These are phyloP conservation scores for Zoysia pacifica DNA, from an alignment of 176 grass and related monocot species.

Conservation along the genomic window DNA sequence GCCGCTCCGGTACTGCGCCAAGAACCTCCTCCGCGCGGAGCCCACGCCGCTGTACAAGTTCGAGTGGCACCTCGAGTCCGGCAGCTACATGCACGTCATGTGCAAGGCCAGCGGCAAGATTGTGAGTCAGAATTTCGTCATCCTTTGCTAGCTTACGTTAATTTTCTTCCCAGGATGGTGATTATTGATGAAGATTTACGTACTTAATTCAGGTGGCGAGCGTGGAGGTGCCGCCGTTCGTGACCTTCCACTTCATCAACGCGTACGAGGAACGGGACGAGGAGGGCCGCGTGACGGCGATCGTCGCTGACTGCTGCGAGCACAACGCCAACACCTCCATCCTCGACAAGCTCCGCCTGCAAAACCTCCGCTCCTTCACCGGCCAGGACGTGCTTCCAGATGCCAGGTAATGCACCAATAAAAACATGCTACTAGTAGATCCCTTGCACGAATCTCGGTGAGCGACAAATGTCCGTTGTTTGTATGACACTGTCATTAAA, in stretches of 20 bases:
- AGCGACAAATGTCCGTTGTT: no score
- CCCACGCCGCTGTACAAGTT: conserved; percentile 99
- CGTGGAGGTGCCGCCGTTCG: conserved; percentile 90
- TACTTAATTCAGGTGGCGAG: conserved; percentile 60
- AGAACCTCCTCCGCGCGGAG: conserved; percentile 86
- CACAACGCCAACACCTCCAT: conserved; percentile 85
- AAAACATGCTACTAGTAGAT: no score
- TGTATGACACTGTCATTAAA: no score
- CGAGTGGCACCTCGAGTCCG: conserved; percentile 78
- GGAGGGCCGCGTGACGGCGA: conserved; percentile 72
- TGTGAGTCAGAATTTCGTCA: conserved; percentile 39
- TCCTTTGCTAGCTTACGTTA: no score
- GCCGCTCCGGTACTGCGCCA: conserved; percentile 85
- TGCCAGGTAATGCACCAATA: conserved; percentile 52
- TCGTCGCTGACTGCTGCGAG: conserved; percentile 95
- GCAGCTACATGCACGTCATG: conserved; percentile 97
- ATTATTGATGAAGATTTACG: not conserved
- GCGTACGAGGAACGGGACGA: conserved; percentile 88
- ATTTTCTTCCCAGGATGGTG: no score
- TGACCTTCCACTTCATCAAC: conserved; percentile 99
- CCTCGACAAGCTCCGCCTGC: conserved; percentile 84
- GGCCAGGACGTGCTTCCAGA: conserved; percentile 86
- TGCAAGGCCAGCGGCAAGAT: conserved; percentile 92
- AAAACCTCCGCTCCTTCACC: conserved; percentile 59
- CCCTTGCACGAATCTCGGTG: not conserved